Evolutionary conservation across 2,329 filamentous ascomycete genomes (phyloP), one percentile per base, ranked within the genome.

Genomic region (Emmonsiellopsis sp.): DNA sequence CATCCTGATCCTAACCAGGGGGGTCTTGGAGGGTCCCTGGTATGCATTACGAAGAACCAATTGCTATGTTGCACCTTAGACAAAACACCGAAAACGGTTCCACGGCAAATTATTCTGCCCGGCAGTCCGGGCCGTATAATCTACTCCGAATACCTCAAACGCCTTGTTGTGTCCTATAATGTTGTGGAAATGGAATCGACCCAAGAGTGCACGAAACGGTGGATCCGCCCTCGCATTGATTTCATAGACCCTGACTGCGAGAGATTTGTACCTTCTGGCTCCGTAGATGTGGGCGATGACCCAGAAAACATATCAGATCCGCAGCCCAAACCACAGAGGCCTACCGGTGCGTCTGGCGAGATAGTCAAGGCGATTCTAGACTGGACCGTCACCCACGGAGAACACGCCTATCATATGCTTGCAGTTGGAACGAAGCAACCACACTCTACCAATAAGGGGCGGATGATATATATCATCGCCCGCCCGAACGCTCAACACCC

Each of bases 81-180:
- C 48, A 65, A 65, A 40, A 67, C 70, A 35, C 59, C 66, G 45
- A 73, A 69, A 56, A 64, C 68, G 40, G 67, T 77, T 32, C 70
- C 73, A 8, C 67, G 71, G 35, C 67, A 67, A 13, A 68, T 73
- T 32, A 61, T 62, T 26, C 50, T 75, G 10, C 67, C 68, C 41
- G 73, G 73, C n/a, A 70, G 66, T 15, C 71, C 73, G 7, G 69
- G 62, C 57, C 69, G 68, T 53, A 53, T 78, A 8, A 63, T 71
- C 8, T 79, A 78, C 61, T 74, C 77, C 8, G 61, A 67, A 10
- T 65, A 69, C 49, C 62, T 78, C 8, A 68, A 70, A 10, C 73
- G 72, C 55, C 67, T 82, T 31, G 71, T 82, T 34, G 73, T 79
- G 10, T 76, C 76, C 20, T 78, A 73, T 55, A 67, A 62, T 38